Conservation (phyloP, 225 moss, liverwort and hornwort species). For the Climacium dendroides region DNA sequence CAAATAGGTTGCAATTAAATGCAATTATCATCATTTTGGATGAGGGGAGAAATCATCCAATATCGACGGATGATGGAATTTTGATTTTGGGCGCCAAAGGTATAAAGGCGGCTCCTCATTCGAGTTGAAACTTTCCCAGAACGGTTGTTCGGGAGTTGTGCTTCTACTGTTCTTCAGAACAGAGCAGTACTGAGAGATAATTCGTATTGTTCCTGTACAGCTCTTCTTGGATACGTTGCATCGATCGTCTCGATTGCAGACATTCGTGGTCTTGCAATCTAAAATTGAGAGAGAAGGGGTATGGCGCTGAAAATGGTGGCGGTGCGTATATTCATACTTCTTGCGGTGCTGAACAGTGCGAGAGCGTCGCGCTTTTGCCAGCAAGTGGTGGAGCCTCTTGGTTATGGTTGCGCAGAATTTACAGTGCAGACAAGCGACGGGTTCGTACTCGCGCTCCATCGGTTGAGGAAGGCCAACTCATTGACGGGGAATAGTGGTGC, state of each 20-base stretch:
- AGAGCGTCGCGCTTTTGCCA: constrained; percentile 6
- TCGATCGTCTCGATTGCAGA: background rate
- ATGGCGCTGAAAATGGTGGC: background rate
- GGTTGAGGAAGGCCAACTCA: background rate
- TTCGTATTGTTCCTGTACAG: background rate
- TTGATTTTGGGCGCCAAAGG: background rate
- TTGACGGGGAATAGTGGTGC: background rate
- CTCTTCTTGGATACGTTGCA: background rate
- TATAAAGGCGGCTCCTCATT: background rate
- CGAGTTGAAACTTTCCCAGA: background rate
- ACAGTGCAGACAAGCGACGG: constrained; percentile 34
- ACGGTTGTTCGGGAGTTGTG: background rate
- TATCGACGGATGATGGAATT: background rate
- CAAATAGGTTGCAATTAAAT: background rate
- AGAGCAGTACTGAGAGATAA: background rate
- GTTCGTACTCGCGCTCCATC: constrained; percentile 29
- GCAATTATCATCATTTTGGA: background rate
- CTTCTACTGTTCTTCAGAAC: background rate
- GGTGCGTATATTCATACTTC: background rate
- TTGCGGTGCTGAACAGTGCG: background rate
- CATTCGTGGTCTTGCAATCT: background rate
- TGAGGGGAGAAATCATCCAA: background rate
- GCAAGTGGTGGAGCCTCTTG: constrained; percentile 15
- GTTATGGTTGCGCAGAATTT: constrained; percentile 26
- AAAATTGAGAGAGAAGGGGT: background rate